Conservation (phyloP, 2,329 filamentous ascomycete species). For the Fusarium nodosum region DNA sequence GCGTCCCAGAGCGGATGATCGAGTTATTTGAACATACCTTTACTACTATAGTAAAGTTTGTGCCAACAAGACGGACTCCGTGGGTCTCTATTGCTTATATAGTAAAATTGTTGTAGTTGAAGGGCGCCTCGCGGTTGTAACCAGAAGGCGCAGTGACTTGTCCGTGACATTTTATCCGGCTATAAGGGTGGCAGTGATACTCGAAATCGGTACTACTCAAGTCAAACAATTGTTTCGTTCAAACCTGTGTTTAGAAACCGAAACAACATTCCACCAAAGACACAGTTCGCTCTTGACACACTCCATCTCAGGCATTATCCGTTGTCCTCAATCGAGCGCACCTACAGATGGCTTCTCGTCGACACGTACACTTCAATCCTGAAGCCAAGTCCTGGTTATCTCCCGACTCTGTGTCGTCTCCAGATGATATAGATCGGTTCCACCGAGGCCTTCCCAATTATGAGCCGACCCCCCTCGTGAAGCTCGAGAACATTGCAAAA, state of each 20-base stretch:
- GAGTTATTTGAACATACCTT: not conserved
- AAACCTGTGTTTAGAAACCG: not conserved
- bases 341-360: slow-evolving; percentile 40
- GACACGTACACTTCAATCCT: slow-evolving; percentile 47
- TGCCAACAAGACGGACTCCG: too few species aligned
- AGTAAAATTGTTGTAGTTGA: not conserved
- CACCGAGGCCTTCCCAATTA: slow-evolving; percentile 72
- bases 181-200: not conserved
- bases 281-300: not conserved
- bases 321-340: too few species aligned
- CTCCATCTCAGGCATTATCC: not conserved
- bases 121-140: not conserved
- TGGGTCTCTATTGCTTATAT: not conserved
- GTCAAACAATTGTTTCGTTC: not conserved
- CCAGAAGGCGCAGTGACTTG: not conserved
- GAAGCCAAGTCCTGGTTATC: slow-evolving; percentile 36
- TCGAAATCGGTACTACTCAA: not conserved
- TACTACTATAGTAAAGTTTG: not conserved
- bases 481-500: slow-evolving; percentile 66
- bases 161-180: not conserved
- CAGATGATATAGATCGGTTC: slow-evolving; percentile 57
- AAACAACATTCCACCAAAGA: not conserved
- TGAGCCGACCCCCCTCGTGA: slow-evolving; percentile 64
- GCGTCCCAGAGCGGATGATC: too few species aligned
- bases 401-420: slow-evolving; percentile 7